Evolutionary conservation across 345 rosid genomes (phyloP).

Genomic region (Populus nigra): DNA sequence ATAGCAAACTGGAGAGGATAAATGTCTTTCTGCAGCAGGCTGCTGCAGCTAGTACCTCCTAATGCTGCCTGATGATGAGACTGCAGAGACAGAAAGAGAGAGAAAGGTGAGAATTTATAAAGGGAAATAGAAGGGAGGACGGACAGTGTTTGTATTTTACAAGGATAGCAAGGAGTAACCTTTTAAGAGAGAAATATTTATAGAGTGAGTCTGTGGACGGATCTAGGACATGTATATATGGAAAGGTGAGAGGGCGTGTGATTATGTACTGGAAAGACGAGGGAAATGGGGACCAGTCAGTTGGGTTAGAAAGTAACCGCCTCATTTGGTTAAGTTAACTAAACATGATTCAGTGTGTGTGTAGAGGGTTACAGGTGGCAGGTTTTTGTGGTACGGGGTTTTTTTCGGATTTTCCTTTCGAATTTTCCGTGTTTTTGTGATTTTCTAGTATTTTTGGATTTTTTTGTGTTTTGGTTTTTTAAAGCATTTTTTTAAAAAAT

Average conservation of each 20-base stretch:
- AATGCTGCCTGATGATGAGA: background rate
- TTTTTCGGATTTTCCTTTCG: no score
- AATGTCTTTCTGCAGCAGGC: background rate
- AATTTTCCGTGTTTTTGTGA: no score
- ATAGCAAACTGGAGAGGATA: constrained; percentile 11
- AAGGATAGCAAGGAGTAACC: background rate
- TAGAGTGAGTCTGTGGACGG: background rate
- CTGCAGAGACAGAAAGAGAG: background rate
- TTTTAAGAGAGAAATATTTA: background rate
- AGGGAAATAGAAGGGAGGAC: background rate
- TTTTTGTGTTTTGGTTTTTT: no score
- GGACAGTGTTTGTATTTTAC: background rate
- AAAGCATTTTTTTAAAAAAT: no score
- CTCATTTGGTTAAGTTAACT: constrained; percentile 1
- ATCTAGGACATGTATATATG: background rate
- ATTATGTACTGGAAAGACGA: background rate
- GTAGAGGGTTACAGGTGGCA: background rate
- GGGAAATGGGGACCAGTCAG: background rate
- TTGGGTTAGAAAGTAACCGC: background rate
- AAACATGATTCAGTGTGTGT: background rate
- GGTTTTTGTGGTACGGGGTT: background rate
- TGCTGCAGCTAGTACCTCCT: background rate
- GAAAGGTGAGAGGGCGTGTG: background rate
- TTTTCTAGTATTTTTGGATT: no score
- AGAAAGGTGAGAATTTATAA: background rate